phyloP scores from a whole-genome alignment of 192 early-diverging fungal species.

The Backusella westeae region DNA sequence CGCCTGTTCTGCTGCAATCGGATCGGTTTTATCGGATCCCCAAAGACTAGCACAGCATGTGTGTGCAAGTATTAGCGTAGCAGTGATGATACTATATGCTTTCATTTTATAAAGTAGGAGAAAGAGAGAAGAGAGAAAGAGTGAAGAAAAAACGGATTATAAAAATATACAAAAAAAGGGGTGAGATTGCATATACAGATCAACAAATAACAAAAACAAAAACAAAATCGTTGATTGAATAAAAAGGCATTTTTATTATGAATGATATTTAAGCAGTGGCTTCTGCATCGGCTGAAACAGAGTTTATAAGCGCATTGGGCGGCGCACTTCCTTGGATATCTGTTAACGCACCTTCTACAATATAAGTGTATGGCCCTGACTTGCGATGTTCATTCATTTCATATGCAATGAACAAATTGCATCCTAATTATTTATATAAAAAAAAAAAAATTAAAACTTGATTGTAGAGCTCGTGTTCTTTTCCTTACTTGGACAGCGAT shows the following conservation, averaged over 20 bases:
- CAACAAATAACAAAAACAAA: background rate
- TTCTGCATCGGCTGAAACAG: background rate
- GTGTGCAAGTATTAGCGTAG: background rate
- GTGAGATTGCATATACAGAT: background rate
- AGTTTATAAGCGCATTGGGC: slow-evolving; percentile 19
- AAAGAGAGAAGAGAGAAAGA: background rate
- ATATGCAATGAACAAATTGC: slow-evolving; percentile 52
- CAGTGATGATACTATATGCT: background rate
- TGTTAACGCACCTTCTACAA: slow-evolving; percentile 53
- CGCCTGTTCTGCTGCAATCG: background rate
- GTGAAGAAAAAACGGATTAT: background rate
- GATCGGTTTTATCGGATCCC: slow-evolving; percentile 1
- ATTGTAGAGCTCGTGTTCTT: background rate
- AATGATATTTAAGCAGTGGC: background rate
- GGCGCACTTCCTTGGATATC: slow-evolving; percentile 50
- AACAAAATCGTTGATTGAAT: background rate
- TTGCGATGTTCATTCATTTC: slow-evolving; percentile 50
- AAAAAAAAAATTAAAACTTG: slow-evolving; percentile 28
- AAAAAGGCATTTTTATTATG: background rate
- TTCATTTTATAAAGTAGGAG: slow-evolving; percentile 17
- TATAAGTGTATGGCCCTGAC: slow-evolving; percentile 53
- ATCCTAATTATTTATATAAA: slow-evolving; percentile 34
- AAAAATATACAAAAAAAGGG: background rate
- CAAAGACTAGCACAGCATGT: slow-evolving; percentile 7
- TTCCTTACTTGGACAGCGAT: slow-evolving; percentile 35